A percentile compares a stretch with the other conserved stretches of the same genome.
Evolutionary conservation across 805 yeast species (phyloP).

Genomic region (Saccharomycopsis malanga): DNA sequence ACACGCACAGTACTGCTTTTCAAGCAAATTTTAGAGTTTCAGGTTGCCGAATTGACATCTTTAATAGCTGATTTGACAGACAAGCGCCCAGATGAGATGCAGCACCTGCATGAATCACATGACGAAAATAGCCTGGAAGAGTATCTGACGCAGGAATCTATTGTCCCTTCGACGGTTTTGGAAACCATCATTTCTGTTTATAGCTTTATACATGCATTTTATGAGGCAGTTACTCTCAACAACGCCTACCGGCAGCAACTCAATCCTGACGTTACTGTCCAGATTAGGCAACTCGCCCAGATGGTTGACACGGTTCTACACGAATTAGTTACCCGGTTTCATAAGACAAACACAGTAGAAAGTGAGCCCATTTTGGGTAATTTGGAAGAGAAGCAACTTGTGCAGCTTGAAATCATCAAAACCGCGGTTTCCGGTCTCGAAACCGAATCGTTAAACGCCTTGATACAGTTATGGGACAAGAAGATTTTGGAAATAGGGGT

Average conservation of each 20-base stretch:
- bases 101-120: neutral
- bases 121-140: conserved; percentile 13
- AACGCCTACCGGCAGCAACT: neutral
- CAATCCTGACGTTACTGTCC: neutral
- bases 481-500: neutral
- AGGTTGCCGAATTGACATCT: conserved; percentile 16
- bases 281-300: neutral
- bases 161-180: conserved; percentile 19
- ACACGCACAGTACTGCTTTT: conserved; percentile 12
- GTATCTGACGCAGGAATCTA: conserved; percentile 15
- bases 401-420: conserved; percentile 11
- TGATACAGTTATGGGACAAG: conserved; percentile 7
- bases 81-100: neutral
- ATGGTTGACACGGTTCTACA: neutral
- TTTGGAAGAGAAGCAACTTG: conserved; percentile 1
- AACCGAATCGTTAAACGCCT: neutral
- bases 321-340: conserved; percentile 2
- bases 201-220: conserved; percentile 13
- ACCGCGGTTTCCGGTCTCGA: conserved; percentile 8
- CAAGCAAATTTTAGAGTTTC: conserved; percentile 12
- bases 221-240: conserved; percentile 12
- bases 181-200: conserved; percentile 17
- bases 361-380: neutral
- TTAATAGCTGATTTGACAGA: conserved; percentile 3
- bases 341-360: neutral